A percentile compares a stretch with the other conserved stretches of the same genome.
phyloP scores from a whole-genome alignment of 2,329 filamentous ascomycete species.

The Neurospora crassa region DNA sequence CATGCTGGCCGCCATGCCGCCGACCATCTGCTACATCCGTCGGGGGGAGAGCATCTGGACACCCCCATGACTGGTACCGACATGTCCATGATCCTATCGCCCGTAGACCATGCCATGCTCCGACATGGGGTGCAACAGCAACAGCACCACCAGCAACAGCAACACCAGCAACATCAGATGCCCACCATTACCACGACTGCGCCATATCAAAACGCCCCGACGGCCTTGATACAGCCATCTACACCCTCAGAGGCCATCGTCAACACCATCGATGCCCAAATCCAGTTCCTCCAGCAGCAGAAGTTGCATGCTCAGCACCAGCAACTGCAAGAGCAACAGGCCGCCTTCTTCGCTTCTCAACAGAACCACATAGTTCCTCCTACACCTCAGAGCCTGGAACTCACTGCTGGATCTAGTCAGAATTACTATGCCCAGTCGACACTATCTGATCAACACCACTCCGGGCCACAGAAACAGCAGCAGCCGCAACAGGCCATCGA shows the following conservation, averaged over 20 bases:
- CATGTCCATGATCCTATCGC: conserved; percentile 27
- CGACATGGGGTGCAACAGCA: neutral
- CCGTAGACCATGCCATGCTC: conserved; percentile 25
- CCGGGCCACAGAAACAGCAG: conserved; percentile 39
- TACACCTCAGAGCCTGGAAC: conserved; percentile 72
- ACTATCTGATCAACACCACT: conserved; percentile 32
- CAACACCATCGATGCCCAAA: conserved; percentile 52
- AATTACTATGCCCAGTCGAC: conserved; percentile 49
- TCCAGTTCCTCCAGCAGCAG: conserved; percentile 56
- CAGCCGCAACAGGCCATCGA: conserved; percentile 54
- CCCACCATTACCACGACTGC: conserved; percentile 37
- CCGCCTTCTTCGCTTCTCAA: conserved; percentile 41
- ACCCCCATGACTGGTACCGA: conserved; percentile 40
- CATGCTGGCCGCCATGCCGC: conserved; percentile 18
- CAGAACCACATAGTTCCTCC: conserved; percentile 59
- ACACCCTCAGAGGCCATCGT: conserved; percentile 43
- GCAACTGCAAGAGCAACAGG: conserved; percentile 47
- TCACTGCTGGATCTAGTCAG: conserved; percentile 51
- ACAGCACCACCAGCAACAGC: neutral
- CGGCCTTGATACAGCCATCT: conserved; percentile 35
- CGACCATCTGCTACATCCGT: conserved; percentile 30
- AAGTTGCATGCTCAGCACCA: conserved; percentile 51
- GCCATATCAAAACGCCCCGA: conserved; percentile 35
- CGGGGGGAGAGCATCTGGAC: conserved; percentile 33
- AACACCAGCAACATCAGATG: conserved; percentile 36